Evolutionary conservation across 2,329 filamentous ascomycete genomes (phyloP).

Genomic region (Chrysosphaeria jannelii): DNA sequence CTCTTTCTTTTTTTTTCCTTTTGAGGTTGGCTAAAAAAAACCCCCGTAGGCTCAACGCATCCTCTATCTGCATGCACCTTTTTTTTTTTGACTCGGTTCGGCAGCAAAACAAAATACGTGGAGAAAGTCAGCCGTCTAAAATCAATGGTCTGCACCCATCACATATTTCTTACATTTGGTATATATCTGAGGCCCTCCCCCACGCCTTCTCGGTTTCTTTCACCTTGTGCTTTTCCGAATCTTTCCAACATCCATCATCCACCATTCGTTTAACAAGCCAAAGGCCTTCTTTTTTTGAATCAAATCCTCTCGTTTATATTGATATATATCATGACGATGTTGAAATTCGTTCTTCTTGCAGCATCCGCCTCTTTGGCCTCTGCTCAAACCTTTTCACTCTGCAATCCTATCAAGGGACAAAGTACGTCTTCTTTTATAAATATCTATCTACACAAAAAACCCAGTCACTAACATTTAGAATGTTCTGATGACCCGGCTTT

Average conservation of each 20-base stretch:
- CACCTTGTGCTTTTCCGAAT: neutral
- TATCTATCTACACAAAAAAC: too few relatives aligned
- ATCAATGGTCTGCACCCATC: neutral
- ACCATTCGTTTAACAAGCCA: too few relatives aligned
- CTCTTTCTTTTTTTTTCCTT: neutral
- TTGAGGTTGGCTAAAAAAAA: too few relatives aligned
- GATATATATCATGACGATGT: constrained; percentile 14
- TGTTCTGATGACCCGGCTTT: constrained; percentile 56
- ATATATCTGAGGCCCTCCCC: too few relatives aligned
- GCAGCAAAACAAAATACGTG: neutral
- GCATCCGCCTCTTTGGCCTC: constrained; percentile 15
- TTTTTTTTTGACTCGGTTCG: neutral
- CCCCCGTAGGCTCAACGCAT: too few relatives aligned
- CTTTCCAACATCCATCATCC: neutral
- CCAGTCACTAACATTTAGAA: too few relatives aligned
- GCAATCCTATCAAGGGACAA: constrained; percentile 21
- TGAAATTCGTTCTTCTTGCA: constrained; percentile 16
- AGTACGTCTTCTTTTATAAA: constrained; percentile 6
- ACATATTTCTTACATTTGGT: neutral
- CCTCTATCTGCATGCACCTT: too few relatives aligned
- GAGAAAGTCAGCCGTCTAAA: neutral
- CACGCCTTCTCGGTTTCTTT: neutral
- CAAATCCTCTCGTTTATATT: constrained; percentile 1
- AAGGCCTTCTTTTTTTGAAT: too few relatives aligned
- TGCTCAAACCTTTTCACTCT: constrained; percentile 25